Evolutionary conservation across 192 early-diverging fungal species (phyloP), one percentile per base, ranked within the genome.

Genomic region (Funneliformis geosporum): DNA sequence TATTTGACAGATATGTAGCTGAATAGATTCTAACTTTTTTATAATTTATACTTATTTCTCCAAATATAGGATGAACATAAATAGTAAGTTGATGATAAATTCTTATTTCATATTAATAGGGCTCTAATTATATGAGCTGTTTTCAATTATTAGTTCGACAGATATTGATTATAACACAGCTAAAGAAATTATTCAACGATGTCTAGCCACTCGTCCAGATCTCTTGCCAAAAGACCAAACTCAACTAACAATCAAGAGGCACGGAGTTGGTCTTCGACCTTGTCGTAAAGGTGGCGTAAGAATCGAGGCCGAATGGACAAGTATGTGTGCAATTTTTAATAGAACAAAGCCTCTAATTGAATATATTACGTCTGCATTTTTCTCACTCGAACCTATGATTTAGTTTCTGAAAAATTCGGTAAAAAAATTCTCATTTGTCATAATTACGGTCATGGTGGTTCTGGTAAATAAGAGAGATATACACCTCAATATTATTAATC

Each of bases 361-460:
- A 5, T 44, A 67, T 39, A 60, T 79, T 38, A 38, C 40, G 12
- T 61, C 43, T 33, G 11, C 38, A 39, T 33, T 16, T 80, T 75
- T 46, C 43, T 40, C 28, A 23, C 40, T 40, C 25, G 60, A 21
- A 50, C 64, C 18, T 69, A 40, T 69, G 42, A 55, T 73, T 55
- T 55, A 73, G 71, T 12, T 73, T 73, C 43, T 55, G 25, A 39
- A 60, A 60, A 61, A 61, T 75, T 8, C 21, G 40, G 67, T 3
- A 83, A 72, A 40, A 39, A 60, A 27, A 69, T 90, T 5, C 42
- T 83, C 3, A 83, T 90, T 4, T 86, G 88, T 8, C 92, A 93
- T 75, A 89, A 88, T 78, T 93, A 93, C 75, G 92, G 92, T 4
- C 92, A 93, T 80, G 88, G 83, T 14, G 90, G 90, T 2, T 91